phyloP scores from a whole-genome alignment of 768 basidiomycete genomes.

The Suillus weaverae region DNA sequence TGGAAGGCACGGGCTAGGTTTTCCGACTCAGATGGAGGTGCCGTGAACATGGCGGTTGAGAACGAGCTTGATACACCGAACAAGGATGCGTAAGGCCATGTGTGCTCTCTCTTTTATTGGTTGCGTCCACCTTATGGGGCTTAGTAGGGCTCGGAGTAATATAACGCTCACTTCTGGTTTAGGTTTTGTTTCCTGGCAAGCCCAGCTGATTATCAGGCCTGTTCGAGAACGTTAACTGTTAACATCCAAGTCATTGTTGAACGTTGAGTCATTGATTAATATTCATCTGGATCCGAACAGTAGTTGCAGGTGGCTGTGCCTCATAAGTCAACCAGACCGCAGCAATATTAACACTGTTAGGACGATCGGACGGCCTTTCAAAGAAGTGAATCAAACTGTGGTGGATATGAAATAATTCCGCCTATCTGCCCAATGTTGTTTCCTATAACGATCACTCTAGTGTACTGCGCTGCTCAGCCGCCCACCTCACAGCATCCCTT shows the following conservation, averaged over 20 bases:
- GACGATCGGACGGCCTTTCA: neutral
- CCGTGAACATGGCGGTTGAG: conserved; percentile 13
- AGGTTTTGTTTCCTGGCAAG: neutral
- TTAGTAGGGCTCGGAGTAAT: neutral
- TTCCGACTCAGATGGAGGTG: conserved; percentile 8
- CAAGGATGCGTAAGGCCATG: neutral
- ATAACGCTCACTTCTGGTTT: neutral
- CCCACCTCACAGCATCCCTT: conserved; percentile 61
- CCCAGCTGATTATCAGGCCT: neutral
- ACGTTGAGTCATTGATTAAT: too few species aligned
- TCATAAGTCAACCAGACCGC: neutral
- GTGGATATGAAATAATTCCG: neutral
- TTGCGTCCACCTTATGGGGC: neutral
- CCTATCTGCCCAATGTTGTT: neutral
- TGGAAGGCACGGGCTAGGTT: neutral
- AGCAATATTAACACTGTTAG: neutral
- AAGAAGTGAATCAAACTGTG: neutral
- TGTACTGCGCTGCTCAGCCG: conserved; percentile 28
- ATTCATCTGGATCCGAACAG: neutral
- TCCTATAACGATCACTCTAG: neutral
- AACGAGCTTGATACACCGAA: neutral
- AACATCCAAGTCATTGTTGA: too few species aligned
- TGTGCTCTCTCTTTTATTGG: neutral
- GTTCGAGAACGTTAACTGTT: too few species aligned
- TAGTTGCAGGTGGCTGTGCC: neutral